Evolutionary conservation across 495 filamentous ascomycete species (phyloP).

Genomic region (Neurospora discreta): DNA sequence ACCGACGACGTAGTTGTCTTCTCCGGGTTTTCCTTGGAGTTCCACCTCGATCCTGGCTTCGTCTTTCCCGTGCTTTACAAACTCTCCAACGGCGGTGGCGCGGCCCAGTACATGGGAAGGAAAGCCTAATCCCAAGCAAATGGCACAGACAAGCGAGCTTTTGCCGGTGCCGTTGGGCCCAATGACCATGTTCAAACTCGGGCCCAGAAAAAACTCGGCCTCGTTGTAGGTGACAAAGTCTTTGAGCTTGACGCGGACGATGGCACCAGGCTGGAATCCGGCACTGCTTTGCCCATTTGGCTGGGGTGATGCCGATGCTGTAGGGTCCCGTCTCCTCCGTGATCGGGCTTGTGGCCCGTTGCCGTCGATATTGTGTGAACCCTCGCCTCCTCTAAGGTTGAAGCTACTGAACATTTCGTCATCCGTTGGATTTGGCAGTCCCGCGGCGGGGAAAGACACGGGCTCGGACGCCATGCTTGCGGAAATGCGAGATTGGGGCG

Average conservation of each 20-base stretch:
- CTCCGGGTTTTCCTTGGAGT: conserved; percentile 46
- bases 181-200: conserved; percentile 96
- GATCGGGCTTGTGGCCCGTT: background rate
- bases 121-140: conserved; percentile 88
- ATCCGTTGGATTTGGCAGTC: background rate
- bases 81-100: conserved; percentile 75
- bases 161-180: conserved; percentile 97
- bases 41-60: conserved; percentile 85
- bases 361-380: background rate
- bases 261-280: conserved; percentile 67
- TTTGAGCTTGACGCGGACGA: conserved; percentile 74
- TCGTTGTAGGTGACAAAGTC: conserved; percentile 94
- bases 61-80: conserved; percentile 78
- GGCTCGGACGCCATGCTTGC: background rate
- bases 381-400: background rate
- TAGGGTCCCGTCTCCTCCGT: background rate
- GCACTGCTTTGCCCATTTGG: conserved; percentile 1
- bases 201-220: conserved; percentile 80
- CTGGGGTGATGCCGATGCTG: background rate
- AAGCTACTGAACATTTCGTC: background rate
- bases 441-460: background rate
- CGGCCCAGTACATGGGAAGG: conserved; percentile 74
- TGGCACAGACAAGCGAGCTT: conserved; percentile 93
- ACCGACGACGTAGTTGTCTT: conserved; percentile 59
- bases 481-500: background rate